Evolutionary conservation across 1,284 basidiomycete species (phyloP).

Genomic region (Fomitopsis betulina): DNA sequence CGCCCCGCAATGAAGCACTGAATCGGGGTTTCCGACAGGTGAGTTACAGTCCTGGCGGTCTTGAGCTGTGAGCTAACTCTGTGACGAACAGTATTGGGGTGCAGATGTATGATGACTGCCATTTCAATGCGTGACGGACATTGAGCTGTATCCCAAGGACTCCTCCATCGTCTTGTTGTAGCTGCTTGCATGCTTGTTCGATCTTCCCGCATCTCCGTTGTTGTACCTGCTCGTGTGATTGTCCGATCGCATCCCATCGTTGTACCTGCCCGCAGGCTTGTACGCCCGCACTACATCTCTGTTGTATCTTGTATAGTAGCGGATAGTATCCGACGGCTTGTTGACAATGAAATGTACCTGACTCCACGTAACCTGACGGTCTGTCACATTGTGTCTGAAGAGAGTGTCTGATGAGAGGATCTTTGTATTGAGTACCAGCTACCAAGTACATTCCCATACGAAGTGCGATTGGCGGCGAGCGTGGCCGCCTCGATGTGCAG

Average conservation of each 20-base stretch:
- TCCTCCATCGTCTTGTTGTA: slow-evolving; percentile 1
- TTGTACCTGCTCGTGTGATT: background rate
- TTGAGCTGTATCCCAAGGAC: slow-evolving; percentile 2
- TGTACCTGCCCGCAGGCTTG: background rate
- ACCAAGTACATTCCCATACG: too few species aligned
- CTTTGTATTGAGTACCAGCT: background rate
- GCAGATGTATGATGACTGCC: slow-evolving; percentile 1
- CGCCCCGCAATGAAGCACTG: background rate
- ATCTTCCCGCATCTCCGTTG: background rate
- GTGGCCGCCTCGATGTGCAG: too few species aligned
- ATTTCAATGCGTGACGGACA: background rate
- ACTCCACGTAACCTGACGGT: background rate
- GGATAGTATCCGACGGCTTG: background rate
- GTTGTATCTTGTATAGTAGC: background rate
- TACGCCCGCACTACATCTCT: background rate
- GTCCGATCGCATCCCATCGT: background rate
- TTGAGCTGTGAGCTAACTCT: background rate
- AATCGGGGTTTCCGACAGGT: background rate
- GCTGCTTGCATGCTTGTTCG: background rate
- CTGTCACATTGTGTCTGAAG: background rate
- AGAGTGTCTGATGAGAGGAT: background rate
- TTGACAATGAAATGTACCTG: background rate
- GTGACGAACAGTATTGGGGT: background rate
- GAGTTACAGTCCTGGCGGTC: background rate
- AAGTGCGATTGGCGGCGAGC: too few species aligned